Evolutionary conservation across 179 eudicot genomes (phyloP), one percentile per base, ranked within the genome.

Genomic region (Vitellaria paradoxa): DNA sequence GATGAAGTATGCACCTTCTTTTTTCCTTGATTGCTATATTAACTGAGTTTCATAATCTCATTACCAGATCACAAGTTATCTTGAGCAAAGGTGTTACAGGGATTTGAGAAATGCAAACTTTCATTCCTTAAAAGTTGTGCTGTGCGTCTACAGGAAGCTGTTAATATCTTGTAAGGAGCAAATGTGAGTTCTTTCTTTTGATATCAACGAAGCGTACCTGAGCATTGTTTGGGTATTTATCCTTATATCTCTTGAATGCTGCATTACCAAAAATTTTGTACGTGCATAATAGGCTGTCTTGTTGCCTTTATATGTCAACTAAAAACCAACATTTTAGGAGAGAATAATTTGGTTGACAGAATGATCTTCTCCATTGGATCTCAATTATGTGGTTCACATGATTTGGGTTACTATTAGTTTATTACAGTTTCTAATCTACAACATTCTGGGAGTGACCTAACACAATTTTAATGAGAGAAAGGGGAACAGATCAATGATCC

Each of bases 61-160:
- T 66, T 65, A 68, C 70, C 98, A 93, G 98, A 93, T 92, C 61
- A 89, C 93, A 57, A 82, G 72, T 75, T 82, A 79, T 74, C 97
- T 93, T 70, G 95, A 92, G 88, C 91, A 88, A 81, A 88, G 92
- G 76, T 92, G 91, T 79, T 93, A 93, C 90, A 88, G 85, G 87
- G 98, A 92, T 75, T 82, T 93, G 79, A 85, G 97, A 75, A 81
- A 59, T 75, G 90, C 86, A 67, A 87, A 89, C 70, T 85, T 81
- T 70, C 81, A 80, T 78, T 84, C 86, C 49, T 92, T 84, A 23
- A 92, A 91, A 87, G 86, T 82, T 79, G 88, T 92, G 81, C 87
- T 92, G 84, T 84, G 89, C 78, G 86, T 93, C 76, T 93, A 92
- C 88, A 85, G 88, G 86, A 93, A 89, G 81, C 82, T 93, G 86